A percentile compares a stretch with the other conserved stretches of the same genome.
These are phyloP conservation scores for Favolaschia claudopus DNA, from an alignment of 768 basidiomycete species.

Conservation along the genomic window DNA sequence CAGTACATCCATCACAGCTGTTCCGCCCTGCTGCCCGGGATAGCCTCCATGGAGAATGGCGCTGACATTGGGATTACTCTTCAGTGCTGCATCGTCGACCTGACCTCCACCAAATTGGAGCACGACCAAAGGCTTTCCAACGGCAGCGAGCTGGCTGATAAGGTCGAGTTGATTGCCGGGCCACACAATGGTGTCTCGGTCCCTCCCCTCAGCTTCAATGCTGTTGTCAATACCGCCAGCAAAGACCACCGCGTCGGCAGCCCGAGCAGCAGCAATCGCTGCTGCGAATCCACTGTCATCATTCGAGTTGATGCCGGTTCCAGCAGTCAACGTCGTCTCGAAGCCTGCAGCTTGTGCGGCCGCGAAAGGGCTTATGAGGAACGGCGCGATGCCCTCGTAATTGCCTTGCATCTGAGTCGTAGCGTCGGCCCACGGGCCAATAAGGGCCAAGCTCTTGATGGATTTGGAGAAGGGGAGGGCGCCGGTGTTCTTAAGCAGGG, in stretches of 20 bases:
- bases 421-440: slow-evolving; percentile 67
- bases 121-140: slow-evolving; percentile 60
- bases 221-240: slow-evolving; percentile 62
- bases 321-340: slow-evolving; percentile 49
- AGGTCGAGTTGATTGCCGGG: slow-evolving; percentile 63
- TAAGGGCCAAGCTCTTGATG: slow-evolving; percentile 59
- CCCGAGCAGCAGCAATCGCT: slow-evolving; percentile 56
- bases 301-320: slow-evolving; percentile 50
- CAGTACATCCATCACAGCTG: slow-evolving; percentile 60
- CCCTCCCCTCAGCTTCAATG: slow-evolving; percentile 55
- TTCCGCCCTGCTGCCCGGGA: slow-evolving; percentile 58
- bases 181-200: slow-evolving; percentile 60
- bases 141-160: slow-evolving; percentile 49
- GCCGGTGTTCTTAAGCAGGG: slow-evolving; percentile 70
- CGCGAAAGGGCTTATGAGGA: slow-evolving; percentile 60
- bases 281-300: slow-evolving; percentile 55
- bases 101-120: slow-evolving; percentile 67
- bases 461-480: slow-evolving; percentile 57
- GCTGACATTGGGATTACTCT: slow-evolving; percentile 52
- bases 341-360: slow-evolving; percentile 57
- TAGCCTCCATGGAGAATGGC: slow-evolving; percentile 61
- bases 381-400: slow-evolving; percentile 62
- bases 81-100: slow-evolving; percentile 56
- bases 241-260: slow-evolving; percentile 59
- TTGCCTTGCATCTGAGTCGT: slow-evolving; percentile 66